Percentiles rank a stretch among this genome's conserved stretches.
These are phyloP conservation scores for Haplosporangium sp. DNA, from an alignment of 371 early-diverging fungal genomes.

Conservation along the genomic window DNA sequence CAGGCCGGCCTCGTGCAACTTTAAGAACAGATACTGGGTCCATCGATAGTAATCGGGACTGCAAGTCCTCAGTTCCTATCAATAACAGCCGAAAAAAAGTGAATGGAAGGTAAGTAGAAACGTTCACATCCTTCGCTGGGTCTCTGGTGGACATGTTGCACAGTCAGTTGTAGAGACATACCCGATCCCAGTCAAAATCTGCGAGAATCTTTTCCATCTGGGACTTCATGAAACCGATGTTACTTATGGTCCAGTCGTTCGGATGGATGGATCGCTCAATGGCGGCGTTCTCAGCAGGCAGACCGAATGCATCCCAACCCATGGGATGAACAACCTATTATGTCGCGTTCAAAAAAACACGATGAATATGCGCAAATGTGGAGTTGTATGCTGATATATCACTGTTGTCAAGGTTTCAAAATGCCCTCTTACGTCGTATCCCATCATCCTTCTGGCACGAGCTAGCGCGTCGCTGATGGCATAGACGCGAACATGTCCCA, in stretches of 20 bases:
- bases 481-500: conserved; percentile 96
- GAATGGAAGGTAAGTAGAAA: neutral
- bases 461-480: conserved; percentile 90
- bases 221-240: conserved; percentile 84
- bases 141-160: neutral
- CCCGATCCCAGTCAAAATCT: conserved; percentile 93
- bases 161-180: conserved; percentile 30
- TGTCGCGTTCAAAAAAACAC: neutral
- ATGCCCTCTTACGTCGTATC: conserved; percentile 65
- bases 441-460: conserved; percentile 81
- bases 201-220: conserved; percentile 81
- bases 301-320: conserved; percentile 99
- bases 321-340: conserved; percentile 88
- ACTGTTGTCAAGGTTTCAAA: no score
- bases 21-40: conserved; percentile 91
- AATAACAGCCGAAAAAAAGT: neutral
- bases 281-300: conserved; percentile 99
- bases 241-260: conserved; percentile 83
- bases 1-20: conserved; percentile 80
- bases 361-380: neutral
- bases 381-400: no score
- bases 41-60: conserved; percentile 90
- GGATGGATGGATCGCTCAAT: conserved; percentile 89
- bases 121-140: no score
- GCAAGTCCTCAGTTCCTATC: conserved; percentile 86